These are phyloP conservation scores for Taphrina flavorubra DNA, from an alignment of 1,139 yeast species.

Conservation along the genomic window DNA sequence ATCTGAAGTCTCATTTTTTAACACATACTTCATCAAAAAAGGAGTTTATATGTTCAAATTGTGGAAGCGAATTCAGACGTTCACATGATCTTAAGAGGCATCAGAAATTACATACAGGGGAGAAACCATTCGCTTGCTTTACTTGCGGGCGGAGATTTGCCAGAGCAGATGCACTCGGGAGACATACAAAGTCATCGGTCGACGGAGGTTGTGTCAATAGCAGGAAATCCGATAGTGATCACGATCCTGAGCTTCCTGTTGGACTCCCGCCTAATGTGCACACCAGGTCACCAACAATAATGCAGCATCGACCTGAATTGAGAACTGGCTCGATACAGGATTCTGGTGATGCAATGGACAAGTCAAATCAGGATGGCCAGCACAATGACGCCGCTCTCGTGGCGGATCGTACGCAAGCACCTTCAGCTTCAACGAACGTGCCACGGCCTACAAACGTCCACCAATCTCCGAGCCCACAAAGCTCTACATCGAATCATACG, in stretches of 20 bases:
- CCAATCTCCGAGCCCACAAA: neutral
- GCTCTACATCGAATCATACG: neutral
- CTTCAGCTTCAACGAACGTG: neutral
- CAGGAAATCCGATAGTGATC: conserved; percentile 32
- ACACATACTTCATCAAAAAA: conserved; percentile 67
- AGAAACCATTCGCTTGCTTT: conserved; percentile 67
- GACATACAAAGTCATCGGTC: conserved; percentile 61
- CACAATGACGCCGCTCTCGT: neutral
- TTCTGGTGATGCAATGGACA: neutral
- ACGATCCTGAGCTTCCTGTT: conserved; percentile 15
- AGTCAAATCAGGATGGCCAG: neutral
- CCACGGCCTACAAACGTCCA: neutral
- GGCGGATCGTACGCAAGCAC: neutral
- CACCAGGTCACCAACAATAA: neutral
- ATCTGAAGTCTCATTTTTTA: conserved; percentile 72
- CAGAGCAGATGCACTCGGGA: conserved; percentile 73
- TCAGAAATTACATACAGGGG: conserved; percentile 76
- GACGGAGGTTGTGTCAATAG: conserved; percentile 47
- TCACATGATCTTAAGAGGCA: conserved; percentile 80
- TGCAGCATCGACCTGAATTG: conserved; percentile 1
- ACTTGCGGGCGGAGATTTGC: conserved; percentile 73
- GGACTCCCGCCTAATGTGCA: neutral
- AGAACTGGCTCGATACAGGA: neutral
- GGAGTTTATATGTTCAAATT: conserved; percentile 71
- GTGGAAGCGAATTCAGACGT: conserved; percentile 69